phyloP scores from a whole-genome alignment of 495 filamentous ascomycete species.

The Hyaloscypha hepaticicola region DNA sequence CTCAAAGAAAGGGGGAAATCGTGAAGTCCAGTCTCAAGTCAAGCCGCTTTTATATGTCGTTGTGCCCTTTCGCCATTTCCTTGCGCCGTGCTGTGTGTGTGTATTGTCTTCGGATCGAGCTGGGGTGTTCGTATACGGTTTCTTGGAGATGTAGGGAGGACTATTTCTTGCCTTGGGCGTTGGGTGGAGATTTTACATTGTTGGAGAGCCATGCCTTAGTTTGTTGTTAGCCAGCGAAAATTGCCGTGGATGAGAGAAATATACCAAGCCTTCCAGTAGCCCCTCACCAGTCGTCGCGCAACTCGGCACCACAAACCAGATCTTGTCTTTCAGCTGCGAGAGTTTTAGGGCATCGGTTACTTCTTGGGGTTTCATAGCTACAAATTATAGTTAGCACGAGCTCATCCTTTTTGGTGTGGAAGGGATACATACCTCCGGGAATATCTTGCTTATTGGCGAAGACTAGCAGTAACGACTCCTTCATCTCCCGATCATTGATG shows the following conservation, averaged over 20 bases:
- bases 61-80: neutral
- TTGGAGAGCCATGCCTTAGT: slow-evolving; percentile 87
- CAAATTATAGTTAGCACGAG: neutral
- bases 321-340: slow-evolving; percentile 81
- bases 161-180: slow-evolving; percentile 49
- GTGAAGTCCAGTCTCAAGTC: neutral
- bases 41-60: neutral
- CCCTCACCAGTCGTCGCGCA: slow-evolving; percentile 93
- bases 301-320: slow-evolving; percentile 96
- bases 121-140: neutral
- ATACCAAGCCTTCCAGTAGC: slow-evolving; percentile 87
- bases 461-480: slow-evolving; percentile 87
- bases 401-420: no score
- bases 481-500: slow-evolving; percentile 97
- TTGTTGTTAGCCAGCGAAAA: neutral
- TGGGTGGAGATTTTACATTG: slow-evolving; percentile 78
- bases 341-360: slow-evolving; percentile 84
- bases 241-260: slow-evolving; percentile 29
- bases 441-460: slow-evolving; percentile 99
- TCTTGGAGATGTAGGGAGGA: neutral
- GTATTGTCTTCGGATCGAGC: neutral
- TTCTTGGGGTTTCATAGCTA: slow-evolving; percentile 84
- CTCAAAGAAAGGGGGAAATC: neutral
- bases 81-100: neutral
- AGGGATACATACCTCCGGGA: slow-evolving; percentile 61